These are phyloP conservation scores for Peronospora destructor DNA, from an alignment of 352 stramenopile genomes.

Conservation along the genomic window DNA sequence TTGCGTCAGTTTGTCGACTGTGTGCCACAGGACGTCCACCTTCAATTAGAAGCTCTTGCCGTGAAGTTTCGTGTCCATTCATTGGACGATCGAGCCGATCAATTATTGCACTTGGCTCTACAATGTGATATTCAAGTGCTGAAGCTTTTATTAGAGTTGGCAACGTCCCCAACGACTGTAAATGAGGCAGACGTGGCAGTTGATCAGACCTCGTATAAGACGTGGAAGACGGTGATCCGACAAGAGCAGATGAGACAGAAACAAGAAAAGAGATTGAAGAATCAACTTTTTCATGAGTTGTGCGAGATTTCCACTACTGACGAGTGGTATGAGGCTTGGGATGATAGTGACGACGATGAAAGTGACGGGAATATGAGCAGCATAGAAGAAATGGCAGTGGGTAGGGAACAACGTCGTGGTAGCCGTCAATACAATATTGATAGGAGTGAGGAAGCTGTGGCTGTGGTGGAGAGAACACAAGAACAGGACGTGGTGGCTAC, in stretches of 20 bases:
- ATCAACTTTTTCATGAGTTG: constrained; percentile 43
- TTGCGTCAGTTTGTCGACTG: constrained; percentile 43
- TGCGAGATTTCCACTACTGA: constrained; percentile 59
- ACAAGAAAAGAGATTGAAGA: constrained; percentile 19
- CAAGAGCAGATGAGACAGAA: constrained; percentile 17
- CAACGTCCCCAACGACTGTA: constrained; percentile 36
- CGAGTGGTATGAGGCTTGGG: constrained; percentile 61
- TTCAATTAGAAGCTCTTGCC: constrained; percentile 34
- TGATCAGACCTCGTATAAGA: constrained; percentile 15
- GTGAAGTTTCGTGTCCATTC: constrained; percentile 56
- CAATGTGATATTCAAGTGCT: constrained; percentile 40
- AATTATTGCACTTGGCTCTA: constrained; percentile 28
- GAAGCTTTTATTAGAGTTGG: constrained; percentile 57
- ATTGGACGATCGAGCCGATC: constrained; percentile 33
- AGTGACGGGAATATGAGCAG: constrained; percentile 25
- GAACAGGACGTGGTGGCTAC: constrained; percentile 1
- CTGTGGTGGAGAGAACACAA: constrained; percentile 3
- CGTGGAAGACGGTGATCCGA: constrained; percentile 17
- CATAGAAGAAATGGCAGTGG: constrained; percentile 2
- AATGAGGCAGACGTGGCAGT: constrained; percentile 32
- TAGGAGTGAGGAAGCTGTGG: constrained; percentile 10
- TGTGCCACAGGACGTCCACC: constrained; percentile 40
- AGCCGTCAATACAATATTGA: constrained; percentile 14
- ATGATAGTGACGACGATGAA: constrained; percentile 39
- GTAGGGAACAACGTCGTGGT: neutral